Conservation (phyloP, 2,329 filamentous ascomycete genomes). For the Grosmannia serpens region DNA sequence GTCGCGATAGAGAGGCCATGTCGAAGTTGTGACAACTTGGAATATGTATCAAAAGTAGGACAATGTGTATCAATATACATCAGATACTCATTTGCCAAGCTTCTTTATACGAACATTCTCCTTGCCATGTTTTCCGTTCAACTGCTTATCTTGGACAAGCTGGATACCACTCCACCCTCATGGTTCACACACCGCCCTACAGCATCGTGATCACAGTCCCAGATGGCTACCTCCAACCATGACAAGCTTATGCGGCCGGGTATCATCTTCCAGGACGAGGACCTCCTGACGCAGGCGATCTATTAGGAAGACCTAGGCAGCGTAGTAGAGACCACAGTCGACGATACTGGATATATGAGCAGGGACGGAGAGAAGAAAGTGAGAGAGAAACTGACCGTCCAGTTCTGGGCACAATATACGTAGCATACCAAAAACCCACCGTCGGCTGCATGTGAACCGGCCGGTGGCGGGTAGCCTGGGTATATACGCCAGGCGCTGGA, state of each 20-base stretch:
- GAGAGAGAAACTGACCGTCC: constrained; percentile 31
- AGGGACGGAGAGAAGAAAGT: neutral
- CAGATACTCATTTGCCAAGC: no score
- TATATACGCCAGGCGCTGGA: constrained; percentile 50
- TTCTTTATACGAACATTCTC: neutral
- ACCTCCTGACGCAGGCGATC: constrained; percentile 38
- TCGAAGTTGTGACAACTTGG: no score
- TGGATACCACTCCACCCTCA: neutral
- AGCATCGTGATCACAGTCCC: constrained; percentile 25
- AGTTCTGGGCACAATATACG: constrained; percentile 54
- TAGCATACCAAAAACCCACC: constrained; percentile 67
- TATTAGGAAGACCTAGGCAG: constrained; percentile 32
- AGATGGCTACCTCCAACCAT: constrained; percentile 33
- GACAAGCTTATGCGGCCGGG: constrained; percentile 33
- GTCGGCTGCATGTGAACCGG: constrained; percentile 47
- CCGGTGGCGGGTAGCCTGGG: constrained; percentile 54
- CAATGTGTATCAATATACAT: no score
- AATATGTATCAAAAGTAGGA: no score
- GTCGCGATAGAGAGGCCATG: no score
- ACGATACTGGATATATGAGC: constrained; percentile 16
- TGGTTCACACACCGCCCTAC: neutral
- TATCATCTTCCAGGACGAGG: constrained; percentile 30
- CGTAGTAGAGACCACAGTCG: constrained; percentile 36
- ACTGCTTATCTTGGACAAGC: neutral
- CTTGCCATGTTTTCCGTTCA: neutral